Base-by-base conservation (phyloP, 257 asterid genomes). In the Gardenia jasminoides region DNA sequence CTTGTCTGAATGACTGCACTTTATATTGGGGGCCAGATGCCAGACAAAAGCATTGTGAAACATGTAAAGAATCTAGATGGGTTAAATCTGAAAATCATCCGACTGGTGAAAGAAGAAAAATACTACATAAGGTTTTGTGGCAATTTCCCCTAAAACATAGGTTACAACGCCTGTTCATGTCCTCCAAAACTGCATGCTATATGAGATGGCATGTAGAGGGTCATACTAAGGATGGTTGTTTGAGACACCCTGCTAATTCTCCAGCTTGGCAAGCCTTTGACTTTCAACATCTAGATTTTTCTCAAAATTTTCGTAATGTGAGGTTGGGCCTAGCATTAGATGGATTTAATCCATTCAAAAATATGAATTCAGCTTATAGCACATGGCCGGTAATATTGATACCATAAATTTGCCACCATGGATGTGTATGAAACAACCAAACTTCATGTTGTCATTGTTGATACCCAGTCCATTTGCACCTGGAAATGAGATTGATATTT, bases 111-210 rank as follows among this genome's bases (percentile, higher is more conserved):
- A 31, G 54, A 4, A 48, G 33, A 33, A 46, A 47, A 19, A 31
- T 76, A 24, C 17, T 64, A 10, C 20, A 15, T 46, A 76, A 76
- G 24, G 43, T 67, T 3, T n/a, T 64, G 1, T 39, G 72, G 33
- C 67, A 76, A 3, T 62, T 76, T 43, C 72, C 79, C 11, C 46
- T 76, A 12, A 61, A 41, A 64, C 80, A 72, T 10, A 47, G 73
- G 28, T 17, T 64, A 17, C 39, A 36, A 36, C 39, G 39, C 39
- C 39, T 36, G 3, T 36, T 36, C 3, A 36, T 36, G 39, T 36
- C 39, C 39, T 36, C 39, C 39, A 36, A 36, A 36, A 36, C 3
- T 36, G 39, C 39, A 36, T 1, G 39, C 39, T 4, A 36, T n/a
- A 70, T 70, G 75, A 44, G 30, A 43, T 70, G 76, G 66, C 76